Conservation (phyloP, 2,329 filamentous ascomycete genomes). For the Ascochyta rabiei region DNA sequence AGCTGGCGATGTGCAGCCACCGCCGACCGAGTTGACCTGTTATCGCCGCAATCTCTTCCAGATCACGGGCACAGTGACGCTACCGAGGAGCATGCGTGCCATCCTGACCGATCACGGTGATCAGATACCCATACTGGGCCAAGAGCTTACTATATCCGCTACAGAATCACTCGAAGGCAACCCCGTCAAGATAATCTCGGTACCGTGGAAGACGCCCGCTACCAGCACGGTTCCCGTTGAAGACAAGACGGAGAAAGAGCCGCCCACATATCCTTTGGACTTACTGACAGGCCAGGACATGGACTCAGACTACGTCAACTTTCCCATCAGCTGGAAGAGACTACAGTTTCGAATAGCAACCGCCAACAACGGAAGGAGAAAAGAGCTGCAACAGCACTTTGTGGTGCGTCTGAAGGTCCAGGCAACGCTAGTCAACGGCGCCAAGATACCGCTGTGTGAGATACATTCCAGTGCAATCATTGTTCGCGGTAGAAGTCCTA, state of each 20-base stretch:
- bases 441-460: conserved; percentile 80
- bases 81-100: conserved; percentile 77
- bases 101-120: conserved; percentile 85
- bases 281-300: conserved; percentile 68
- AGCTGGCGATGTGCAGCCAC: conserved; percentile 60
- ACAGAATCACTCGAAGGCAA: conserved; percentile 96
- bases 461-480: conserved; percentile 89
- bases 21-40: conserved; percentile 84
- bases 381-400: conserved; percentile 96
- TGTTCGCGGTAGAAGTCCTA: conserved; percentile 87
- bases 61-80: conserved; percentile 86
- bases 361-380: conserved; percentile 91
- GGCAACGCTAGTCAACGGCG: conserved; percentile 82
- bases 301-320: conserved; percentile 85
- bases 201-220: conserved; percentile 95
- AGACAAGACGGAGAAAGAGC: conserved; percentile 81
- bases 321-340: conserved; percentile 92
- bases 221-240: conserved; percentile 73
- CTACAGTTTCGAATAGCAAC: conserved; percentile 94
- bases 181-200: conserved; percentile 89
- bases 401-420: conserved; percentile 85
- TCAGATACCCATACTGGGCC: conserved; percentile 77
- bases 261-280: conserved; percentile 77
- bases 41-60: conserved; percentile 96
- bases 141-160: conserved; percentile 88